These are phyloP conservation scores for Penicillium sp. DNA, from an alignment of 2,329 filamentous ascomycete species.

Conservation along the genomic window DNA sequence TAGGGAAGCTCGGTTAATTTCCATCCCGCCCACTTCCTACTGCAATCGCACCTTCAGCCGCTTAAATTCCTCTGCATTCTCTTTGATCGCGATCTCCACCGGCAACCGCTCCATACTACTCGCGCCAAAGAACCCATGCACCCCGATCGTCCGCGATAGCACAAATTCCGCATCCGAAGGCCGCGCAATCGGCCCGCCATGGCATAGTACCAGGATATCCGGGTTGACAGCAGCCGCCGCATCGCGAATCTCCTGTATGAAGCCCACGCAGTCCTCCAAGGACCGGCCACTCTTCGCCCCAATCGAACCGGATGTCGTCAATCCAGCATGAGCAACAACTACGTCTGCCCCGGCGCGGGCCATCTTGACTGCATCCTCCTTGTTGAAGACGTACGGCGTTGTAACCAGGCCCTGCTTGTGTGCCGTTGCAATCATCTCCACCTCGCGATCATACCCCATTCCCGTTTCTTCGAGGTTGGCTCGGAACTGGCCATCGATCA, in stretches of 20 bases:
- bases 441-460: constrained; percentile 63
- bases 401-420: constrained; percentile 58
- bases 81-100: constrained; percentile 61
- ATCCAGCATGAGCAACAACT: constrained; percentile 63
- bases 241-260: constrained; percentile 61
- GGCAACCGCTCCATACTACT: constrained; percentile 64
- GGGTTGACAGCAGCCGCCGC: constrained; percentile 52
- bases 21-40: background rate
- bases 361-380: constrained; percentile 59
- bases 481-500: constrained; percentile 65
- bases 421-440: constrained; percentile 61
- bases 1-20: constrained; percentile 13
- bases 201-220: constrained; percentile 63
- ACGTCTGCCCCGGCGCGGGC: constrained; percentile 60
- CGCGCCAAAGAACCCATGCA: constrained; percentile 69
- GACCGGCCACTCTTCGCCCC: constrained; percentile 58
- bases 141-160: constrained; percentile 54
- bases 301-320: constrained; percentile 61
- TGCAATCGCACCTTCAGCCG: constrained; percentile 25
- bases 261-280: constrained; percentile 58
- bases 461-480: constrained; percentile 65
- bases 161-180: constrained; percentile 61
- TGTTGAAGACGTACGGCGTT: constrained; percentile 64
- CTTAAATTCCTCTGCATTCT: constrained; percentile 54
- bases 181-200: constrained; percentile 63